Evolutionary conservation across 305 asterid genomes (phyloP), one percentile per base, ranked within the genome.

Genomic region (Salvia sclarea): DNA sequence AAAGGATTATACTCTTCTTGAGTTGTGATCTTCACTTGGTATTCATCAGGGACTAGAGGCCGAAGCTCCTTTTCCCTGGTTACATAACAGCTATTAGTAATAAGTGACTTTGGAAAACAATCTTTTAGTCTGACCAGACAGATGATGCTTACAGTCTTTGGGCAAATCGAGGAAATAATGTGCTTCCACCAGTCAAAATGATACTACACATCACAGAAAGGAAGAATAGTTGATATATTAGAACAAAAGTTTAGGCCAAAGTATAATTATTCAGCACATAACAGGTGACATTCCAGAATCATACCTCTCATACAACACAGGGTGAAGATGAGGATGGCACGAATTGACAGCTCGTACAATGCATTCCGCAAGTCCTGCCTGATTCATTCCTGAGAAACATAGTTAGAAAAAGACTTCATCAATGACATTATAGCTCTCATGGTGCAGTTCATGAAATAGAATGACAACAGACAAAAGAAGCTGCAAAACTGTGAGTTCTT

Each of bases 331-430:
- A 74, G 90, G 87, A 82, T 93, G 96, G 68, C 98, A 93, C 18
- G 95, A 87, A 82, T 85, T 83, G 50, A 93, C 87, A 69, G 97
- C 83, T 82, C 95, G 86, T 59, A 91, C 89, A 35, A 94, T 82
- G 74, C 98, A 94, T 80, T 91, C 98, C 43, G 98, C 97, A 68
- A 94, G 88, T 50, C 97, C 98, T 64, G 97, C 96, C 77, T 94
- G 95, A 75, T 94, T 91, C 97, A 94, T 78, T 80, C 98, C 98
- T 93, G 76, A 6, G 73, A 44, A 55, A 72, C 75, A 76, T 65
- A 69, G 44, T 62, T 66, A 68, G 66, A 43, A 53, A 52, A 49
- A 25, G 30, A 64, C 14, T 8, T 33, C 9, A 64, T 41, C 45
- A 52, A 61, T 17, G 17, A 65, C 22, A 7, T 57, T 37, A 44